Base-by-base conservation (phyloP, 1,284 basidiomycete species). In the Clitocybe nebularis region DNA sequence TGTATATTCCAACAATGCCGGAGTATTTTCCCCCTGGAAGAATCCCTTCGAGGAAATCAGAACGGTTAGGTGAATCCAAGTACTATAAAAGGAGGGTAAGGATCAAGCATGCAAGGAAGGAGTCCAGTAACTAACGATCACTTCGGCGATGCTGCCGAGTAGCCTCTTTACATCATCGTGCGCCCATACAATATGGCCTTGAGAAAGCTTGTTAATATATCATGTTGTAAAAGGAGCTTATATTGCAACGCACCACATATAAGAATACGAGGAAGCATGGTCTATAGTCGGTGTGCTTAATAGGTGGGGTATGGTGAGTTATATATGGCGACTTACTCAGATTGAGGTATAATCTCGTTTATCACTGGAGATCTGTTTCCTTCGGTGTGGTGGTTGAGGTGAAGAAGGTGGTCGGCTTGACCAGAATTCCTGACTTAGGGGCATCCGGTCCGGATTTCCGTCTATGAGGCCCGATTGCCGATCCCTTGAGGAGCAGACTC, bases 101-200 rank as follows among this genome's bases (percentile, higher is more conserved):
- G 28, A 38, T 25, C 25, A 21, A 5, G 23, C 8, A 26, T 14
- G 21, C 26, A 8, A 26, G 11, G 14, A 20, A 39, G 24, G 4
- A n/a, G 11, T 25, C 33, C 11, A 13, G 24, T 35, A n/a, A 74
- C 88, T 57, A 58, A 92, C 91, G 36, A 92, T 67, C 19, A 92
- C 71, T 41, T 92, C 82, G 28, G 89, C 81, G 41, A 89, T 73
- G 36, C 73, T 70, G 1, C 73, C 71, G 29, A 91, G 75, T 51
- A 92, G 72, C 32, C 75, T 63, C 41, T 79, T 68, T 39, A 81
- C 72, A 51, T 93, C 88, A 24, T 87, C 74, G 47, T 86, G 77
- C 0, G 89, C 87, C 89, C 89, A 93, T 29, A 82, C 73, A 43
- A 93, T 77, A 48, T 77, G 67, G 45, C 83, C 86, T 87, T 42